Conservation (phyloP, 305 asterid species). For the Salvia sclarea region DNA sequence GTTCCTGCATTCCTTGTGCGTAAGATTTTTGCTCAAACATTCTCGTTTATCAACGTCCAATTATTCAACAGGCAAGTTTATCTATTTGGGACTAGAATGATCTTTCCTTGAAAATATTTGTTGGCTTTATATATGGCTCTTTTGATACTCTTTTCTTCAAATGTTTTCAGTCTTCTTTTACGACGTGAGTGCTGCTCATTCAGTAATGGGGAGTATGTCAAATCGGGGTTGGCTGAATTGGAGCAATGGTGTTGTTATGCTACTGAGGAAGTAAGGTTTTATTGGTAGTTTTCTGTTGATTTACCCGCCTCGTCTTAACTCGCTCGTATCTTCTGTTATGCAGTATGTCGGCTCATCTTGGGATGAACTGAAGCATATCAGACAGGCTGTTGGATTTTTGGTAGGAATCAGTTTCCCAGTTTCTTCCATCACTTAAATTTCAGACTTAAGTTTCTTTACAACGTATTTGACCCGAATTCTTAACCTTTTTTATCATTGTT, state of each 20-base stretch:
- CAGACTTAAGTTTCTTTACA: conserved; percentile 20
- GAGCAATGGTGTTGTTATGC: conserved; percentile 97
- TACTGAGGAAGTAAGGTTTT: conserved; percentile 82
- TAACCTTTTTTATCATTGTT: conserved; percentile 8
- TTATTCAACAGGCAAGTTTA: conserved; percentile 81
- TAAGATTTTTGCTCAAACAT: conserved; percentile 85
- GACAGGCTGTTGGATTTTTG: conserved; percentile 98
- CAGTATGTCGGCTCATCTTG: conserved; percentile 91
- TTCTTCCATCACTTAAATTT: too few species aligned
- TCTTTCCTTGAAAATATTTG: not conserved
- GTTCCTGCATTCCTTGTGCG: conserved; percentile 83
- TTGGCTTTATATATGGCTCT: not conserved
- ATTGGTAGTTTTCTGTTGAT: conserved; percentile 19
- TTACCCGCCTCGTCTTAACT: conserved; percentile 25
- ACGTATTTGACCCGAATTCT: conserved; percentile 10
- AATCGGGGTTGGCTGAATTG: conserved; percentile 91
- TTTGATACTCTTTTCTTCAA: conserved; percentile 17
- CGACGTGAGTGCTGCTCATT: conserved; percentile 99
- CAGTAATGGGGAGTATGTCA: conserved; percentile 96
- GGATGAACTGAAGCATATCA: conserved; percentile 98
- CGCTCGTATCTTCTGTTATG: conserved; percentile 20
- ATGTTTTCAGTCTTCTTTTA: conserved; percentile 78
- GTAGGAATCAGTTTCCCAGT: conserved; percentile 44
- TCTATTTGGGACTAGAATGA: not conserved
- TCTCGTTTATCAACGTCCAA: conserved; percentile 95